Percentiles rank a stretch among this genome's conserved stretches.
These are phyloP conservation scores for Dissoconium aciculare DNA, from an alignment of 2,329 filamentous ascomycete species.

Conservation along the genomic window DNA sequence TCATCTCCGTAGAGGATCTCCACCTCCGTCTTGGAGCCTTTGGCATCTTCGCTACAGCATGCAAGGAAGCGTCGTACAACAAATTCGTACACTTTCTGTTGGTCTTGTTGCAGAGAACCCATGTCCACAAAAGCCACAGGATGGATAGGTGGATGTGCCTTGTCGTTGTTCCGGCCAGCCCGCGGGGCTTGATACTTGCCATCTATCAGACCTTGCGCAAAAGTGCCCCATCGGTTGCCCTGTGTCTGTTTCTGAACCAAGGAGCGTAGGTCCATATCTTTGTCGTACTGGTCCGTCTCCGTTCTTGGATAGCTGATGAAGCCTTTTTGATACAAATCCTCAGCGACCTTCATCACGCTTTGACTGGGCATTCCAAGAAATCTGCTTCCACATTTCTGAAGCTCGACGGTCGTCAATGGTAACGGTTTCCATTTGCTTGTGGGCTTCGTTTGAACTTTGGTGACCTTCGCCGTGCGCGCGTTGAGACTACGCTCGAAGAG, in stretches of 20 bases:
- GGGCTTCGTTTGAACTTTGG: conserved; percentile 75
- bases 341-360: conserved; percentile 73
- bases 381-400: conserved; percentile 86
- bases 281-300: conserved; percentile 90
- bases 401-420: conserved; percentile 84
- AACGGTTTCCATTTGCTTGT: conserved; percentile 90
- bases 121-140: conserved; percentile 72
- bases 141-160: conserved; percentile 93
- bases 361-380: conserved; percentile 86
- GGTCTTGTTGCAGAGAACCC: conserved; percentile 41
- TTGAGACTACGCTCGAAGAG: conserved; percentile 73
- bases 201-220: conserved; percentile 58
- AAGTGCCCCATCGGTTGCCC: conserved; percentile 58
- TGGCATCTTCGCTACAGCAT: conserved; percentile 88
- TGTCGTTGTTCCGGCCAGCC: conserved; percentile 77
- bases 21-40: conserved; percentile 71
- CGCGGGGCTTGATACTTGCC: conserved; percentile 71
- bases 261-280: conserved; percentile 65
- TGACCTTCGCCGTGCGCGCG: conserved; percentile 64
- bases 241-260: conserved; percentile 73
- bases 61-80: conserved; percentile 82
- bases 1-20: conserved; percentile 76
- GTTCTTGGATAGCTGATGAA: conserved; percentile 97
- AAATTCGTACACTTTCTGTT: conserved; percentile 75
- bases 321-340: conserved; percentile 78